Evolutionary conservation across 352 stramenopile species (phyloP).

Genomic region (Pseudoperonospora humuli): DNA sequence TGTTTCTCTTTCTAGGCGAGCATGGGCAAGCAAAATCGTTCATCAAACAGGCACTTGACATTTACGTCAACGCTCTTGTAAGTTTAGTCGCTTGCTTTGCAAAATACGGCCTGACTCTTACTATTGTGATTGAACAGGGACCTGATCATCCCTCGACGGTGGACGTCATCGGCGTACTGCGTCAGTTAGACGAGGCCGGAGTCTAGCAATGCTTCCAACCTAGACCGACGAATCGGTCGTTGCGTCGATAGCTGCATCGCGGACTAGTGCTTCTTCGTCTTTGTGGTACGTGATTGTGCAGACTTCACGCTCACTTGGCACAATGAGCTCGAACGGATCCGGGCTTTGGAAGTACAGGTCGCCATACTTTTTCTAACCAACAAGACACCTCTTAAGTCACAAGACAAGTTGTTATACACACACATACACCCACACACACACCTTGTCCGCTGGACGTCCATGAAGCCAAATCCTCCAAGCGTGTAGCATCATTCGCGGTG

Average conservation of each 20-base stretch:
- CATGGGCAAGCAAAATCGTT: conserved; percentile 41
- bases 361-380: conserved; percentile 39
- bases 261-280: conserved; percentile 11
- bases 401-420: neutral
- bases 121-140: conserved; percentile 20
- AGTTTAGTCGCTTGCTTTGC: conserved; percentile 2
- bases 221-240: neutral
- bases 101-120: conserved; percentile 1
- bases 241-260: conserved; percentile 1
- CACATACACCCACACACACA: conserved; percentile 6
- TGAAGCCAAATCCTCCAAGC: conserved; percentile 77
- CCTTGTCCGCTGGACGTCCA: conserved; percentile 30
- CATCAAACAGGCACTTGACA: conserved; percentile 41
- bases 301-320: conserved; percentile 40
- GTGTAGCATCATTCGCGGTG: conserved; percentile 80
- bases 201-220: conserved; percentile 12
- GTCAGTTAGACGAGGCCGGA: conserved; percentile 39
- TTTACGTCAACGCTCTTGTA: conserved; percentile 54
- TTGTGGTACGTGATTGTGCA: conserved; percentile 55
- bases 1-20: conserved; percentile 47
- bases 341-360: conserved; percentile 56
- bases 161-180: conserved; percentile 30
- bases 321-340: conserved; percentile 61
- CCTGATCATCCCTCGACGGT: conserved; percentile 48
- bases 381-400: neutral